Conservation (phyloP, 768 basidiomycete genomes). For the Kwoniella mangroviensis region DNA sequence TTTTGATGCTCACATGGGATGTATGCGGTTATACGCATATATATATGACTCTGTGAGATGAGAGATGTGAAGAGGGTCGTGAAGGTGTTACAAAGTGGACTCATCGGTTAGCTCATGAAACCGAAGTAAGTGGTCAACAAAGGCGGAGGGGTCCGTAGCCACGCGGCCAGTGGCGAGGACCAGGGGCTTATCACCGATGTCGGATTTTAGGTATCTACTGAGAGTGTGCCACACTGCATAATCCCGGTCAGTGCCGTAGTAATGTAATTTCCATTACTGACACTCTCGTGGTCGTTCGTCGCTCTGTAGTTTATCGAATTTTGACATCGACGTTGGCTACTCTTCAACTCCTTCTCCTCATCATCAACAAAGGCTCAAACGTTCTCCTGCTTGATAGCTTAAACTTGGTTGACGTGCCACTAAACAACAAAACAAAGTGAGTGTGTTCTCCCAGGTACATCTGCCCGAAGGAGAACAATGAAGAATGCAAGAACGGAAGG, state of each 20-base stretch:
- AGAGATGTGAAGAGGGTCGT: too few relatives aligned
- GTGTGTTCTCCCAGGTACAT: too few relatives aligned
- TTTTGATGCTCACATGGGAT: too few relatives aligned
- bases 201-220: background rate
- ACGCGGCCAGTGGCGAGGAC: too few relatives aligned
- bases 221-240: slow-evolving; percentile 7
- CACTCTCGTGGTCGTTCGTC: slow-evolving; percentile 10
- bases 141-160: background rate
- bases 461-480: too few relatives aligned
- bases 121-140: background rate
- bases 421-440: slow-evolving; percentile 19
- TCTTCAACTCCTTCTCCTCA: slow-evolving; percentile 1
- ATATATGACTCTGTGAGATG: too few relatives aligned
- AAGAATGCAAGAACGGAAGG: background rate
- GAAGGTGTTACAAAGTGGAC: background rate
- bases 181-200: slow-evolving; percentile 6
- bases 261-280: background rate
- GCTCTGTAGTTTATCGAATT: background rate
- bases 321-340: slow-evolving; percentile 5
- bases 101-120: slow-evolving; percentile 2
- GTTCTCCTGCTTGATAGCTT: slow-evolving; percentile 40
- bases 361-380: slow-evolving; percentile 25
- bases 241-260: background rate
- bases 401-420: slow-evolving; percentile 38
- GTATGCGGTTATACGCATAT: too few relatives aligned